Evolutionary conservation across 2,329 filamentous ascomycete genomes (phyloP), one percentile per base, ranked within the genome.

Genomic region (Fusarium subtropicale): DNA sequence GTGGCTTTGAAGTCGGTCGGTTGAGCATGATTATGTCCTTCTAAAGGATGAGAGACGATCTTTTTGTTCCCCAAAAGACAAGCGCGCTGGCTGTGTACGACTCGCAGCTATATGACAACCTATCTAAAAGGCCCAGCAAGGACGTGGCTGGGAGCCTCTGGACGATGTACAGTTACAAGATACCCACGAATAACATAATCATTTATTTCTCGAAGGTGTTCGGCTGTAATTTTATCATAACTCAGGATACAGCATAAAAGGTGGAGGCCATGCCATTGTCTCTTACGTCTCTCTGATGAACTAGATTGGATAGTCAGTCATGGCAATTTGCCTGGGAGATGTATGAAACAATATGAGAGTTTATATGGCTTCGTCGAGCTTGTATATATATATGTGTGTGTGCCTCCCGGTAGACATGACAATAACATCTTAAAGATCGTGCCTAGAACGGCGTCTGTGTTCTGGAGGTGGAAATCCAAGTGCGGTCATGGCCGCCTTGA

Each of bases 401-500:
- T 31, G 26, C 16, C 28, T 22, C n/a, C 9, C 4, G 18, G 4
- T 31, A 16, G 8, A 20, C 18, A 31, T n/a, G 12, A 46, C 26
- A 12, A 20, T 20, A 31, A n/a, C 16, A 16, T 41, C 33, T 46
- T 48, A 42, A n/a, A 48, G 34, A 16, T 50, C 31, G 34, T 56
- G 51, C 16, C 33, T 56, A 16, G 66, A 22, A 10, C 33, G 53
- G n/a, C 42, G 52, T 33, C 57, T 61, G 12, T 53, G n/a, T 7
- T 48, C 38, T 12, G 57, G 33, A 3, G 66, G 61, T 28, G 64
- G 44, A 28, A 74, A 55, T 3, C 73, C 70, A 24, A 80, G 69
- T 3, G 75, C 66, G 54, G 74, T 55, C 7, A 78, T 61, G 9
- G 76, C 78, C 4, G 69, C 72, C 22, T 71, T 53, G 11, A 80